A percentile compares a stretch with the other conserved stretches of the same genome.
phyloP scores from a whole-genome alignment of 2,329 filamentous ascomycete genomes.

The Monosporascus sp. region DNA sequence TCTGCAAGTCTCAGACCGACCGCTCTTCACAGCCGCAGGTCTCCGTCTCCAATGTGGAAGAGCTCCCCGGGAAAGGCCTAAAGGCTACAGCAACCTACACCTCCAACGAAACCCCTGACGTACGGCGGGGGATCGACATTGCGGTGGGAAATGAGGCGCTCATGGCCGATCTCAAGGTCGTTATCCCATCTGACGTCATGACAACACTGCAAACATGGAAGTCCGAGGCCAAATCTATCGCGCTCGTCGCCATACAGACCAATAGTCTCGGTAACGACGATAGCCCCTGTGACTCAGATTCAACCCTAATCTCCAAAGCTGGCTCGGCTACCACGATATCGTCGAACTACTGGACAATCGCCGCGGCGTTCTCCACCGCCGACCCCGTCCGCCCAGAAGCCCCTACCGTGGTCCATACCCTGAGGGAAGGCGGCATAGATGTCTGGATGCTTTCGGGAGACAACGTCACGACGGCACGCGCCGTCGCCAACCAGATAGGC shows the following conservation, averaged over 20 bases:
- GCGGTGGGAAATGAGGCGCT: constrained; percentile 70
- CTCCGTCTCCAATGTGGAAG: constrained; percentile 42
- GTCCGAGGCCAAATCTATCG: constrained; percentile 58
- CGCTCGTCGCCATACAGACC: constrained; percentile 47
- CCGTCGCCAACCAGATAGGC: constrained; percentile 70
- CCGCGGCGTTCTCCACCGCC: constrained; percentile 68
- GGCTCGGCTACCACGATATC: background rate
- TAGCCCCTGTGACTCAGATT: too few species aligned
- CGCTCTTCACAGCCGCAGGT: constrained; percentile 23
- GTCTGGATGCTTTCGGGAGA: constrained; percentile 95
- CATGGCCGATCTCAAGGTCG: constrained; percentile 48
- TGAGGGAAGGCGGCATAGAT: constrained; percentile 61
- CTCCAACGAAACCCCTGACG: background rate
- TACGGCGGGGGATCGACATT: constrained; percentile 39
- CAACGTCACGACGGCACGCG: constrained; percentile 76
- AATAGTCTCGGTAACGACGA: background rate
- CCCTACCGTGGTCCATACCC: constrained; percentile 54
- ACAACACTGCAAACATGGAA: constrained; percentile 52
- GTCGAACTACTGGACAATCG: constrained; percentile 41
- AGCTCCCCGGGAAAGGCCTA: constrained; percentile 68
- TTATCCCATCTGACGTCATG: constrained; percentile 30
- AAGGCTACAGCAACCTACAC: constrained; percentile 44
- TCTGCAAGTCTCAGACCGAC: constrained; percentile 43
- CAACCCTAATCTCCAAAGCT: too few species aligned
- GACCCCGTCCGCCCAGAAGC: constrained; percentile 78